Base-by-base conservation (phyloP, 2,329 filamentous ascomycete genomes). In the Pyrenophora tritici-repentis region DNA sequence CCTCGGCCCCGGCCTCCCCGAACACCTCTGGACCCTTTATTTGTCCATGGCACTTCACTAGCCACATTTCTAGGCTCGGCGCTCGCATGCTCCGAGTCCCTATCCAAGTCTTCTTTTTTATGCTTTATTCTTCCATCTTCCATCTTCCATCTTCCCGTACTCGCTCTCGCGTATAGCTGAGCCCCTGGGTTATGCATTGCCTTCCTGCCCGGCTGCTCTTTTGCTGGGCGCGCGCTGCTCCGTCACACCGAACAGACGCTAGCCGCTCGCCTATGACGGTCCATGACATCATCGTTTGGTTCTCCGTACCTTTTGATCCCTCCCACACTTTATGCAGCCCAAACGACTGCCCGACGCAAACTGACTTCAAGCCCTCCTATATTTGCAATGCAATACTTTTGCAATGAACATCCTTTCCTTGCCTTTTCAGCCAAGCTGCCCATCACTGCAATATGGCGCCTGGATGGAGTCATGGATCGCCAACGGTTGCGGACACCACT, bases 211-310 rank as follows among this genome's bases (percentile, higher is more conserved):
- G 20, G 13, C 37, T 6, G 33, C 44, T 38, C 39, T 24, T 24
- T 47, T 18, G 14, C 20, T 16, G 38, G 49, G 46, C 43, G 41
- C 26, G 41, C 26, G 37, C 22, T 42, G 12, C 13, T 50, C 35
- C 31, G 42, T 43, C 32, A 33, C 37, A 38, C 33, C 34, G 29
- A 34, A 46, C 33, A 4, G 44, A 49, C 26, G 34, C 52, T 52
- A 62, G 48, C 47, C 18, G 8, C 8, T 54, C 56, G 56, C 59
- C 59, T 56, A 51, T 3, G 32, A 38, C 14, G 26, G 33, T 42
- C 51, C 31, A 66, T 69, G 66, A 68, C 66, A 67, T 66, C 61
- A 66, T 39, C 39, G 36, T 35, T 33, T 14, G 42, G 31, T 9
- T 45, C 40, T 20, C 33, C n/a, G 47, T 29, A 20, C 20, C 39